Evolutionary conservation across 352 stramenopile species (phyloP), one percentile per base, ranked within the genome.

Genomic region (Globisporangium paroecandrum): DNA sequence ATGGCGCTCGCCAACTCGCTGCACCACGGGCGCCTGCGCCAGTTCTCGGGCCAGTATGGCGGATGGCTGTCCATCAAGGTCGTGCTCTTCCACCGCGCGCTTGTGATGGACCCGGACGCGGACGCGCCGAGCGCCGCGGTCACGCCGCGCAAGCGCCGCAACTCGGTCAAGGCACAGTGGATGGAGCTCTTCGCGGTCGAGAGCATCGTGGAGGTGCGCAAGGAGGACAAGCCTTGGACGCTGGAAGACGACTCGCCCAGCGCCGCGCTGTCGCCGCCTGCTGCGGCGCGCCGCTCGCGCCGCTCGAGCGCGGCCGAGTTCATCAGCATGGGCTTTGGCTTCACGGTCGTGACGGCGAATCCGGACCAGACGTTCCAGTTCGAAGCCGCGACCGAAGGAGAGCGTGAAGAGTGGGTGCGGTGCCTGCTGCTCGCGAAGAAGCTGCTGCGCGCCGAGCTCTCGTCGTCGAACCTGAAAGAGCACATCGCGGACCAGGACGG

Each of bases 31-130:
- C 67, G 70, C 13, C 55, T 86, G 70, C 77, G 77, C 41, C 78
- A 86, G 71, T 86, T 78, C 70, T 83, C 74, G 54, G 72, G 77
- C 47, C 77, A 83, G 63, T 86, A 81, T 70, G 78, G 74, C 57
- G 78, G 76, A 67, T 86, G 78, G 78, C 63, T 86, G 53, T 46
- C 59, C 62, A 74, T 86, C 58, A 73, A 77, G 58, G 68, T 83
- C 61, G 72, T 80, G 55, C 71, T 86, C 43, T 83, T 84, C 61
- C 62, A 62, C 46, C 78, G 80, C 41, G 78, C 76, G 61, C 75
- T 86, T 38, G 77, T 84, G 22, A 75, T 86, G 74, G 77, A 86
- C 61, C 77, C 76, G 36, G 78, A 86, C 64, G 78, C 66, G 20
- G 75, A 75, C 59, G 47, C 53, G 43, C 66, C 69, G 24, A 71